phyloP scores from a whole-genome alignment of 345 rosid species.

The Hypericum perforatum region DNA sequence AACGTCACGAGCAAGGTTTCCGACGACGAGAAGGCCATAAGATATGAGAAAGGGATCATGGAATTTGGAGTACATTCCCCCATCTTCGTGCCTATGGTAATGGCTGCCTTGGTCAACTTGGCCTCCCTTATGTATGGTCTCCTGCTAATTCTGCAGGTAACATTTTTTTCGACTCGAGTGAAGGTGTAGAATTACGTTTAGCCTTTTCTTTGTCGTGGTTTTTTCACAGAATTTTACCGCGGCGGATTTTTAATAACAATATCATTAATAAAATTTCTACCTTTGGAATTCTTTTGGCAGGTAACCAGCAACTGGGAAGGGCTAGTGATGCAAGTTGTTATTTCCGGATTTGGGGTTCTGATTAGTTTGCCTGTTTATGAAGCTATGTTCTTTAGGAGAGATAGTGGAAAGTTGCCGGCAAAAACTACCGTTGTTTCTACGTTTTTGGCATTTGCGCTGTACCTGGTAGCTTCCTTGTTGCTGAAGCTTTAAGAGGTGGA shows the following conservation, averaged over 20 bases:
- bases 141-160: too few species aligned
- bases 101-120: conserved; percentile 1
- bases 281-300: too few species aligned
- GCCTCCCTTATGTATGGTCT: neutral
- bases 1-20: neutral
- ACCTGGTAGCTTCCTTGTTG: neutral
- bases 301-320: neutral
- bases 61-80: neutral
- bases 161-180: too few species aligned
- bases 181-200: too few species aligned
- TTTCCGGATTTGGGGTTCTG: neutral
- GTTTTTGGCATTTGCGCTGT: neutral
- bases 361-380: neutral
- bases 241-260: too few species aligned
- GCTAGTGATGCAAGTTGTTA: neutral
- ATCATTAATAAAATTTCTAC: too few species aligned
- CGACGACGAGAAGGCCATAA: neutral
- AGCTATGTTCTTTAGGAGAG: neutral
- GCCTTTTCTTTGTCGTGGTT: too few species aligned
- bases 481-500: too few species aligned
- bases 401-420: neutral
- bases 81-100: neutral
- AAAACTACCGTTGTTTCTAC: neutral
- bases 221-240: too few species aligned
- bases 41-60: neutral